Evolutionary conservation across 352 stramenopile species (phyloP).

Genomic region (Phytopythium montanum): DNA sequence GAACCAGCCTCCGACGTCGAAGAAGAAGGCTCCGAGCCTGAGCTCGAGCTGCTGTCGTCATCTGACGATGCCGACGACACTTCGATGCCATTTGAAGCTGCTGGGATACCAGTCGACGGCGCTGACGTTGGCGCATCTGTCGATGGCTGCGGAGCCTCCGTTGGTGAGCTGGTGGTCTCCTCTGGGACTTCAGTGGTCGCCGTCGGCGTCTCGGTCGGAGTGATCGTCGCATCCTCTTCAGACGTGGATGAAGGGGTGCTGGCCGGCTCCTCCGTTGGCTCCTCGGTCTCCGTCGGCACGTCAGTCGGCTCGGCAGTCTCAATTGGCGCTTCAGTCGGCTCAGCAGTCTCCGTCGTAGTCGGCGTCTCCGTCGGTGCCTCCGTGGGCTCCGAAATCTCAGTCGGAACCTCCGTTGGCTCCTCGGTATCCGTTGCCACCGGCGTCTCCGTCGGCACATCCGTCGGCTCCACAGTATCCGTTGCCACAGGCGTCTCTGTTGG

Average conservation of each 20-base stretch:
- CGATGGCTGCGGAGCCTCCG: not conserved
- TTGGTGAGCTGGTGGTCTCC: slow-evolving; percentile 1
- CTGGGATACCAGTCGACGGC: not conserved
- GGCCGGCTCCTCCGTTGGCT: slow-evolving; percentile 3
- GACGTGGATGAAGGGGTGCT: too few species aligned
- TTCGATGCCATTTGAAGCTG: not conserved
- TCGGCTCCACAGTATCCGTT: slow-evolving; percentile 3
- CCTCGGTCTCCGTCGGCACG: not conserved
- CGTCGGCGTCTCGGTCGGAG: slow-evolving; percentile 8
- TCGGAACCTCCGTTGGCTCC: not conserved
- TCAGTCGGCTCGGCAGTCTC: too few species aligned
- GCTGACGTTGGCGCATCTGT: slow-evolving; percentile 2
- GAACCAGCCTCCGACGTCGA: not conserved
- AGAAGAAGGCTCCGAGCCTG: not conserved
- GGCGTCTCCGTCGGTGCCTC: not conserved
- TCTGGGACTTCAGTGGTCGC: slow-evolving; percentile 1
- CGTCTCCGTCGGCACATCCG: slow-evolving; percentile 5
- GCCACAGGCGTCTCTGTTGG: not conserved
- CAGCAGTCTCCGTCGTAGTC: slow-evolving; percentile 1
- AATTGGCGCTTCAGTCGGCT: slow-evolving; percentile 5
- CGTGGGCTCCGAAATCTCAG: not conserved
- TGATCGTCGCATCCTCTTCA: slow-evolving; percentile 3
- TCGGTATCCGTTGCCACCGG: not conserved
- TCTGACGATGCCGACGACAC: not conserved
- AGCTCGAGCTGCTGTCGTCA: not conserved